These are phyloP conservation scores for Silene coronaria DNA, from an alignment of 179 eudicot genomes.

Conservation along the genomic window DNA sequence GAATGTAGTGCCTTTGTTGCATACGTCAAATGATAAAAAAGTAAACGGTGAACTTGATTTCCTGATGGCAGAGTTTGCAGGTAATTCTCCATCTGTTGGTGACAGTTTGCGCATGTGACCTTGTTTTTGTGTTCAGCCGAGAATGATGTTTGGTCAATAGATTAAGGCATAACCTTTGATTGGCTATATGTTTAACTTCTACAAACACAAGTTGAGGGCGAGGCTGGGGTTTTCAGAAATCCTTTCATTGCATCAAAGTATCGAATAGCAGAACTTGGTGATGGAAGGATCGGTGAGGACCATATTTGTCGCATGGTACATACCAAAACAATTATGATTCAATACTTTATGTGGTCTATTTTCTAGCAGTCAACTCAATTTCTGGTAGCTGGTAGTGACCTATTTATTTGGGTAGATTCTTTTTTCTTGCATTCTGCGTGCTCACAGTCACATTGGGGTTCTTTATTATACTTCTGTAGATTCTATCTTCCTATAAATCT, in stretches of 20 bases:
- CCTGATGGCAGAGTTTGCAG: conserved; percentile 89
- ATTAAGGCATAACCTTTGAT: neutral
- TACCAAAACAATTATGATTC: too few relatives aligned
- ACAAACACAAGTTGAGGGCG: neutral
- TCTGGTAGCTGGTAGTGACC: neutral
- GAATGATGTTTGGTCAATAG: neutral
- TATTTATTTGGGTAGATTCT: neutral
- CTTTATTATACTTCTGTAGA: neutral
- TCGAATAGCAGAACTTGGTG: neutral
- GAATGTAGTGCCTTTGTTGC: conserved; percentile 38
- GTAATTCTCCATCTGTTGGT: conserved; percentile 31
- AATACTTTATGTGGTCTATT: neutral
- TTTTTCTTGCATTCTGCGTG: neutral
- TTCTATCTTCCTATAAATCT: neutral
- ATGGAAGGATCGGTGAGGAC: neutral
- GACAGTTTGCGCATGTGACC: neutral
- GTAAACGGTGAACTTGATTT: conserved; percentile 74
- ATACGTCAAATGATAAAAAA: conserved; percentile 65
- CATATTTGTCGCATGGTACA: neutral
- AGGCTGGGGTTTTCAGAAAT: neutral
- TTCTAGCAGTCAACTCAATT: neutral
- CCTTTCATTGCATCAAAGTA: neutral
- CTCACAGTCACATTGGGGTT: too few relatives aligned
- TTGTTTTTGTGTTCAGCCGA: neutral
- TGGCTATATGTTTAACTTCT: neutral